Conservation (phyloP, 2,329 filamentous ascomycete species). For the Sporothrix euskadiensis region DNA sequence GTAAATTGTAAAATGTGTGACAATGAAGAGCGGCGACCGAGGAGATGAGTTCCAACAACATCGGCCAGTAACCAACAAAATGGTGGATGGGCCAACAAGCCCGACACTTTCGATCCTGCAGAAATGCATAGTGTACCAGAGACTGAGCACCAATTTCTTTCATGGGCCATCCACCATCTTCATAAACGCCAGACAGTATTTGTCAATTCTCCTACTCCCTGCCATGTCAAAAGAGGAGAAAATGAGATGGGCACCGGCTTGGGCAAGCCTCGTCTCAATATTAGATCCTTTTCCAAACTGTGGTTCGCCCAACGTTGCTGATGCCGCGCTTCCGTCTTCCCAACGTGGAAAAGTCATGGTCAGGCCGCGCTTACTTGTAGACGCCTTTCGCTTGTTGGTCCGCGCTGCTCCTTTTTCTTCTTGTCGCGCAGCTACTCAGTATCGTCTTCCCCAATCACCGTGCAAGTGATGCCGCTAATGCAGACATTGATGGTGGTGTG, state of each 20-base stretch:
- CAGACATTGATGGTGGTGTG: background rate
- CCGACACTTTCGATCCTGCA: slow-evolving; percentile 6
- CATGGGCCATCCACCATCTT: background rate
- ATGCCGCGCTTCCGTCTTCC: slow-evolving; percentile 6
- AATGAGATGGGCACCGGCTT: background rate
- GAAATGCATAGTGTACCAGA: background rate
- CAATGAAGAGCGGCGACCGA: background rate
- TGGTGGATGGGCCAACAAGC: background rate
- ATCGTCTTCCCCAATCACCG: slow-evolving; percentile 10
- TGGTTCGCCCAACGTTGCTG: background rate
- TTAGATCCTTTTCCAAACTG: background rate
- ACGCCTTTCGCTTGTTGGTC: slow-evolving; percentile 5
- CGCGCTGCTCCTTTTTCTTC: background rate
- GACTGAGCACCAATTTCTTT: background rate
- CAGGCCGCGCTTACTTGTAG: background rate
- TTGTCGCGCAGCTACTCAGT: background rate
- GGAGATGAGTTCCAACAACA: background rate
- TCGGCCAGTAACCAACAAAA: background rate
- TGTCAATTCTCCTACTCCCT: background rate
- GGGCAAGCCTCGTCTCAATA: slow-evolving; percentile 5
- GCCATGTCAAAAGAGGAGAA: background rate
- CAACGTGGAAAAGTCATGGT: background rate
- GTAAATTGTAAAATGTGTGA: background rate
- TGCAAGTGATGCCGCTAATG: background rate
- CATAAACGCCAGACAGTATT: background rate